A percentile compares a stretch with the other conserved stretches of the same genome.
These are phyloP conservation scores for Mortierella sp. DNA, from an alignment of 371 early-diverging fungal genomes.

Conservation along the genomic window DNA sequence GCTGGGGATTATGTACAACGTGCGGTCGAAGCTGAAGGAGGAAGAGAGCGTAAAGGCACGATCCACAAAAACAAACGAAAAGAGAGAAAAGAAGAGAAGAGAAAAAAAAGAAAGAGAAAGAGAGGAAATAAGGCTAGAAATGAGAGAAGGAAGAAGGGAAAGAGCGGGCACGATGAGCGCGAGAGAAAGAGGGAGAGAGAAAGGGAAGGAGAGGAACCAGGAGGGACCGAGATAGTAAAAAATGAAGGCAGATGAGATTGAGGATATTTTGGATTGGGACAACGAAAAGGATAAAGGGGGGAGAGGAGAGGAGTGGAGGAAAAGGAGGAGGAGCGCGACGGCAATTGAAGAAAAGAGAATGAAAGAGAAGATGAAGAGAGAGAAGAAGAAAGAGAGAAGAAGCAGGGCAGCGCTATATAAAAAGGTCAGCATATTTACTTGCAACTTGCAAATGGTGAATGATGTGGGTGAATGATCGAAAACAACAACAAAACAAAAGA, in stretches of 20 bases:
- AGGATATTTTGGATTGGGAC: not conserved
- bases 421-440: too few relatives aligned
- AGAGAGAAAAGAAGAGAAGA: not conserved
- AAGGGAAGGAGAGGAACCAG: not conserved
- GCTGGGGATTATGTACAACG: not conserved
- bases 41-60: not conserved
- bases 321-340: not conserved
- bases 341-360: not conserved
- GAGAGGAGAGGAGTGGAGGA: not conserved
- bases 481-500: not conserved
- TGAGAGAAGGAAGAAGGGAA: not conserved
- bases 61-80: not conserved
- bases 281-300: not conserved
- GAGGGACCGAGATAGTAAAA: conserved; percentile 5
- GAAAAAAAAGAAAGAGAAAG: not conserved
- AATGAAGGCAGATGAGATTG: not conserved
- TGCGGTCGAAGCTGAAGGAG: not conserved
- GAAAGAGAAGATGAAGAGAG: not conserved
- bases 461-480: too few relatives aligned
- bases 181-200: not conserved
- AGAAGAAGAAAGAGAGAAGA: not conserved
- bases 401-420: not conserved
- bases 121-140: not conserved
- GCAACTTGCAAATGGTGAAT: too few relatives aligned
- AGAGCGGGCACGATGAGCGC: conserved; percentile 3